Conservation (phyloP, 164 flowering plant species). For the Stephania yunnanensis region DNA sequence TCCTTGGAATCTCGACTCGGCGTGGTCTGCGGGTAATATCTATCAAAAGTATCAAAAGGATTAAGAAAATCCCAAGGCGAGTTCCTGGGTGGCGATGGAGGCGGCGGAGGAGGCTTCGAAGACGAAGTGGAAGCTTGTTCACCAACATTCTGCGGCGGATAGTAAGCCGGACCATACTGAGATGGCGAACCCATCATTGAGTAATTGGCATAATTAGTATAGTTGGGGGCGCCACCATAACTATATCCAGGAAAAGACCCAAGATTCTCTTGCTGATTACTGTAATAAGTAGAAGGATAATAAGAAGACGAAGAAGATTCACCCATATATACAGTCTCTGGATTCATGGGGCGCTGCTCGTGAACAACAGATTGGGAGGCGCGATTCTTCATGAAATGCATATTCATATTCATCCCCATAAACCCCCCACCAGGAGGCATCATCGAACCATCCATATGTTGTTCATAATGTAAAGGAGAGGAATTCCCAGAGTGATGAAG, state of each 20-base stretch:
- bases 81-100: conserved; percentile 61
- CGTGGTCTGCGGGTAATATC: conserved; percentile 41
- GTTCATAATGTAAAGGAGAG: conserved; percentile 7
- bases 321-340: conserved; percentile 43
- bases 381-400: conserved; percentile 65
- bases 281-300: conserved; percentile 6
- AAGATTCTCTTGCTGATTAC: conserved; percentile 1
- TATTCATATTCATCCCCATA: conserved; percentile 25
- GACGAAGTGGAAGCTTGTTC: conserved; percentile 30
- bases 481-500: conserved; percentile 11
- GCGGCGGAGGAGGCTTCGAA: conserved; percentile 71
- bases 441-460: conserved; percentile 11
- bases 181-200: conserved; percentile 28
- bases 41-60: conserved; percentile 48
- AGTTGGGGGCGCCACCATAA: background rate
- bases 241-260: background rate
- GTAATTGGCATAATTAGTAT: conserved; percentile 17
- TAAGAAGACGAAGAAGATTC: conserved; percentile 32
- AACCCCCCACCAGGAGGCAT: conserved; percentile 8
- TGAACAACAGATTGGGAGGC: conserved; percentile 51
- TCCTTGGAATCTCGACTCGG: conserved; percentile 78
- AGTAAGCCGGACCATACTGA: conserved; percentile 9
- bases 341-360: conserved; percentile 51
- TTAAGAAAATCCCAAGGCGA: conserved; percentile 89
- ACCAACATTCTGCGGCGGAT: conserved; percentile 12